Conservation (phyloP, 257 asterid genomes). For the Galeopsis tetrahit region DNA sequence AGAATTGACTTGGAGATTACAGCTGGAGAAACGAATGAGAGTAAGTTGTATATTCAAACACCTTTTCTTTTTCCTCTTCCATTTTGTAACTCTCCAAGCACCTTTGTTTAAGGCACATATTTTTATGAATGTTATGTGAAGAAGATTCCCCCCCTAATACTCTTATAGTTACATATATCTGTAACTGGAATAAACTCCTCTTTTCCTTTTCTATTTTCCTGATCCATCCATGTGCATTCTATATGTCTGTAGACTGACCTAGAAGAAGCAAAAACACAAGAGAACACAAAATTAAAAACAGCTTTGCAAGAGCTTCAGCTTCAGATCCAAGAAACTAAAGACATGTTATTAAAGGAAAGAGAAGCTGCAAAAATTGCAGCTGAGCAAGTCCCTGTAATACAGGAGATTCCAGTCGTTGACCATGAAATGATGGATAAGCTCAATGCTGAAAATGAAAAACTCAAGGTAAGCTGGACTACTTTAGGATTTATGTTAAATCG, state of each 20-base stretch:
- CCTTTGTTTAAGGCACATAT: background rate
- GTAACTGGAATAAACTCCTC: background rate
- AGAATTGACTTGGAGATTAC: slow-evolving; percentile 97
- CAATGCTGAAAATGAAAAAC: slow-evolving; percentile 80
- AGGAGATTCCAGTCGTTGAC: slow-evolving; percentile 89
- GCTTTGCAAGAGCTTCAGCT: slow-evolving; percentile 79
- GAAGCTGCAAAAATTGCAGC: slow-evolving; percentile 64
- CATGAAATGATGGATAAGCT: slow-evolving; percentile 80
- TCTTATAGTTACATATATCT: background rate
- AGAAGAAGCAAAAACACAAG: slow-evolving; percentile 95
- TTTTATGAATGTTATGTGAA: background rate
- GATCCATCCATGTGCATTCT: slow-evolving; percentile 20
- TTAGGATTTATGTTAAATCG: slow-evolving; percentile 21
- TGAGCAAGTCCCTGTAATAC: slow-evolving; percentile 69
- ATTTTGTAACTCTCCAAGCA: background rate
- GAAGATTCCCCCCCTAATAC: background rate
- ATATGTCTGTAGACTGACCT: slow-evolving; percentile 65
- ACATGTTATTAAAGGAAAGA: slow-evolving; percentile 66
- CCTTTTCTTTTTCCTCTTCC: slow-evolving; percentile 14
- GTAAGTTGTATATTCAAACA: slow-evolving; percentile 47
- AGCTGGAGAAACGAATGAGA: slow-evolving; percentile 98
- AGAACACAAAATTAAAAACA: slow-evolving; percentile 77
- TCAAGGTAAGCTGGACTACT: slow-evolving; percentile 55
- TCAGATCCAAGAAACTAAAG: slow-evolving; percentile 81
- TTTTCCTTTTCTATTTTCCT: slow-evolving; percentile 23